Conservation (phyloP, 1,284 basidiomycete species). For the Leccinum angustisporum region DNA sequence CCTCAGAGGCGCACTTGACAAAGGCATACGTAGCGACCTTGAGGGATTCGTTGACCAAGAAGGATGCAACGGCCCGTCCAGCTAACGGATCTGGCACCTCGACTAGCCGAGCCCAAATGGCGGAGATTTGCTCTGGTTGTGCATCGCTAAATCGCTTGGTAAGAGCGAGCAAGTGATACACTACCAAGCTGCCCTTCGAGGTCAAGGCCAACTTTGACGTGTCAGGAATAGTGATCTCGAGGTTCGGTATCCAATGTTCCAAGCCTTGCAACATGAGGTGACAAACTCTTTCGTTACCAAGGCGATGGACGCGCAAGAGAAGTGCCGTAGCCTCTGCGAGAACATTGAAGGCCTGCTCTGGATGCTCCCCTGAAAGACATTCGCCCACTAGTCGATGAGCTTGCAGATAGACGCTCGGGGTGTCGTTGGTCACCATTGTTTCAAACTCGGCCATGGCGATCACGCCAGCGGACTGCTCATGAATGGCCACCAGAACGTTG, state of each 20-base stretch:
- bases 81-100: conserved; percentile 71
- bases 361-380: conserved; percentile 80
- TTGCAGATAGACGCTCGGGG: conserved; percentile 77
- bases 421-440: conserved; percentile 71
- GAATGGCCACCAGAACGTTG: conserved; percentile 73
- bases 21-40: conserved; percentile 81
- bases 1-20: conserved; percentile 76
- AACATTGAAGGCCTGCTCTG: conserved; percentile 66
- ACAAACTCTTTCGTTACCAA: conserved; percentile 44
- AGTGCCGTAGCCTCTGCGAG: conserved; percentile 75
- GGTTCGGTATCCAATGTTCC: conserved; percentile 78
- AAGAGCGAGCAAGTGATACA: conserved; percentile 85
- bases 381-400: conserved; percentile 80
- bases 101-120: conserved; percentile 78
- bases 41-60: conserved; percentile 85
- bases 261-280: conserved; percentile 70
- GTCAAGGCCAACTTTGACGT: conserved; percentile 41
- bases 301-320: conserved; percentile 67
- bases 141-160: conserved; percentile 78
- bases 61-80: conserved; percentile 79
- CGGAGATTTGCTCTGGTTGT: conserved; percentile 82
- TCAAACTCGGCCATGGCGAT: conserved; percentile 72
- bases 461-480: conserved; percentile 61
- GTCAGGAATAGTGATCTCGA: conserved; percentile 52
- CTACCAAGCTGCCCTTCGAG: conserved; percentile 59